Base-by-base conservation (phyloP, 495 filamentous ascomycete genomes). In the Penicillium canescens region DNA sequence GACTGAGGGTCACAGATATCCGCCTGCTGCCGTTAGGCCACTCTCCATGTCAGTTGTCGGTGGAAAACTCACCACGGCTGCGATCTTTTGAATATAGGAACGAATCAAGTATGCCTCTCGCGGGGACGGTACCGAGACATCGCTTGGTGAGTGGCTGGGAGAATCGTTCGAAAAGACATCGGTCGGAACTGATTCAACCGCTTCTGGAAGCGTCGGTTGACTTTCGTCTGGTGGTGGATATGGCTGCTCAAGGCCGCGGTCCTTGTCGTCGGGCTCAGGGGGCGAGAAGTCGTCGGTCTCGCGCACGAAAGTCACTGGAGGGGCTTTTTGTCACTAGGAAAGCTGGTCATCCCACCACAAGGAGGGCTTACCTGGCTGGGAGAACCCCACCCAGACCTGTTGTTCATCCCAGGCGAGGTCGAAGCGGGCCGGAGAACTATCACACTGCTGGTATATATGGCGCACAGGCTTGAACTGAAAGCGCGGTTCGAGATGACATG, bases 381-480 rank as follows among this genome's bases (percentile, higher is more conserved):
- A 62, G 8, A 71, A 54, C 23, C 63, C 57, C 26, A 72, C 66
- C 69, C 71, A 72, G 4, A 62, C 58, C 42, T 72, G 71, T 13
- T 53, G 53, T 8, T 61, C 23, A 56, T 66, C 65, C 69, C 71
- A 74, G 8, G 56, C 65, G 11, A 74, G 37, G 34, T 71, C 68
- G n/a, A 64, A 72, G n/a, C 60, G 62, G n/a, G 65, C 60, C 2
- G 64, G 46, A 3, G 54, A 46, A 11, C 66, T 62, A 33, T 67
- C 54, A 21, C 52, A 57, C 18, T 70, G 69, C 37, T 72, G 71
- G 50, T 69, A 71, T 2, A 74, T 62, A 62, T 74, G 67, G 33
- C 59, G 62, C 7, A 72, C 71, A 6, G 64, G 47, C 37, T 68
- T 69, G 53, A 74, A 74, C 34, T 70, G 65, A 39, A 74, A 74